These are phyloP conservation scores for Blastobotrys buckinghamii DNA, from an alignment of 1,139 yeast species.

Conservation along the genomic window DNA sequence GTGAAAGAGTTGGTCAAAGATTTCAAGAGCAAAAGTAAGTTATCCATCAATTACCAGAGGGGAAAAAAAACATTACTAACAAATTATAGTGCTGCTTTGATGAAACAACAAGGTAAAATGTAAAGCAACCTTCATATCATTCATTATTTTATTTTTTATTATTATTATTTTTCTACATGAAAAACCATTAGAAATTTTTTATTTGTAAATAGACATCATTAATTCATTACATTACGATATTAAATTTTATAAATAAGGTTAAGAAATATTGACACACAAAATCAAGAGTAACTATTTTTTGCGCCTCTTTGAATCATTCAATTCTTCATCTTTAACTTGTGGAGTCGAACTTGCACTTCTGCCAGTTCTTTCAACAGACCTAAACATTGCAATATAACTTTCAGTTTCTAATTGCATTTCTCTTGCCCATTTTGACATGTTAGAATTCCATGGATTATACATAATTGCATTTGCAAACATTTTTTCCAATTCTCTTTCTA, in stretches of 20 bases:
- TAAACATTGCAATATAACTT: conserved; percentile 31
- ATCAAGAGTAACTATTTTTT: conserved; percentile 1
- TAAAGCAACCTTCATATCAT: conserved; percentile 3
- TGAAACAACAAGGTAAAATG: conserved; percentile 24
- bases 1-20: conserved; percentile 97
- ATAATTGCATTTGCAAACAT: conserved; percentile 83
- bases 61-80: conserved; percentile 11
- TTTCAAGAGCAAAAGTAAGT: conserved; percentile 86
- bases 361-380: conserved; percentile 29
- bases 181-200: no score
- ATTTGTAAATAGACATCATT: conserved; percentile 3
- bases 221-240: neutral
- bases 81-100: conserved; percentile 21
- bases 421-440: conserved; percentile 54
- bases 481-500: conserved; percentile 63
- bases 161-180: neutral
- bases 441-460: conserved; percentile 67
- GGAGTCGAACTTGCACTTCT: conserved; percentile 14
- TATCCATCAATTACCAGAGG: neutral
- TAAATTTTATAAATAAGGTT: neutral
- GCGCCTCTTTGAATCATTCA: conserved; percentile 8
- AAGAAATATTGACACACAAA: neutral
- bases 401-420: conserved; percentile 49
- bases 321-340: conserved; percentile 8
- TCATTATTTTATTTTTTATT: conserved; percentile 3